Evolutionary conservation across 2,329 filamentous ascomycete species (phyloP).

Genomic region (Myriosclerotinia curreyana): DNA sequence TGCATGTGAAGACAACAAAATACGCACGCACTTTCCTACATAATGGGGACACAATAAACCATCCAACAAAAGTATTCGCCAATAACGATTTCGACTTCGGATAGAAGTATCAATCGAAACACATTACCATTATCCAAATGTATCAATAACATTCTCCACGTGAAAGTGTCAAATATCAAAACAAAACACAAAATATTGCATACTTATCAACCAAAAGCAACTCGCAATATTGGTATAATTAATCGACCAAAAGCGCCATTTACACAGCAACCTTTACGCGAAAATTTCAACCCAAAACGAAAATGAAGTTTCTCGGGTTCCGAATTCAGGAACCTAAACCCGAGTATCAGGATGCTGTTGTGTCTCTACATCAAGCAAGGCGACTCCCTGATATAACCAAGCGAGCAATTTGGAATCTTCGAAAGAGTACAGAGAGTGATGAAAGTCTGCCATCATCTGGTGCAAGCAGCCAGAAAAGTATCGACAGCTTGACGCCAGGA

Average conservation of each 20-base stretch:
- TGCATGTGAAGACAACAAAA: neutral
- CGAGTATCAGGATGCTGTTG: slow-evolving; percentile 4
- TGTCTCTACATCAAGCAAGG: neutral
- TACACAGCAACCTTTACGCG: neutral
- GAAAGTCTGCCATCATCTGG: slow-evolving; percentile 40
- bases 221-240: neutral
- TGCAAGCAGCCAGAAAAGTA: neutral
- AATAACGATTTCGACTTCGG: neutral
- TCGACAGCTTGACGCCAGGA: neutral
- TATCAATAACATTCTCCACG: neutral
- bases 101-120: slow-evolving; percentile 10
- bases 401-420: neutral
- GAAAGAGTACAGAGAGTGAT: slow-evolving; percentile 45
- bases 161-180: slow-evolving; percentile 6
- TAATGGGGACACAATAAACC: neutral
- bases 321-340: slow-evolving; percentile 6
- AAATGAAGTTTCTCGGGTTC: slow-evolving; percentile 16
- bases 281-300: neutral
- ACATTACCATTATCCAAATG: neutral
- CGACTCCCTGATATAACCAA: neutral
- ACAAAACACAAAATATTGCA: neutral
- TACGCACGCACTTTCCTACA: neutral
- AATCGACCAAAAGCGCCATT: neutral
- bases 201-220: neutral
- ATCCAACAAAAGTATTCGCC: neutral